Evolutionary conservation across 495 filamentous ascomycete species (phyloP), one percentile per base, ranked within the genome.

Genomic region (Xylaria bambusicola): DNA sequence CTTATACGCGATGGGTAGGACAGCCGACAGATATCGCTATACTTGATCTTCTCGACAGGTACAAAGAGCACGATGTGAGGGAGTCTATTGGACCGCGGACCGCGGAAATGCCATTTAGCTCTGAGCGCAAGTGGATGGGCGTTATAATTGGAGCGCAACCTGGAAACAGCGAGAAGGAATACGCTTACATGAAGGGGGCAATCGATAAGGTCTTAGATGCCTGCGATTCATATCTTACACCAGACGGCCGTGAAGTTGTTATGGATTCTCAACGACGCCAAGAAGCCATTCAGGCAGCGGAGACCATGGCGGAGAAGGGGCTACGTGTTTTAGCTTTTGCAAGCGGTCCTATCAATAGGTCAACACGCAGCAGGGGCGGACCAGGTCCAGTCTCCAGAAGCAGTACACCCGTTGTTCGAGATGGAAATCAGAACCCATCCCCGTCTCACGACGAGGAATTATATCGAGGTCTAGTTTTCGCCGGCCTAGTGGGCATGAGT

Each of bases 71-170:
- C 47, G 94, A 99, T 75, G 85, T 93, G 20, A 85, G 94, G 44
- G 89, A 96, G 36, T 84, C 88, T 13, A 86, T 96, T 53, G 89
- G 91, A 36, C 82, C 81, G 27, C 86, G 92, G 33, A 82, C 86
- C 17, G 83, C 84, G 21, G 94, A 98, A 68, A 92, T 89, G 1
- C 93, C 94, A 0, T 99, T 99, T 69, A 97, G 92, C 67, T 98
- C 94, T 0, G 93, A 97, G 65, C 84, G 92, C 46, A 99, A 97
- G 73, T 99, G 94, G 93, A 99, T 98, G 94, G 94, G 94, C 33
- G 92, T 96, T 13, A 85, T 90, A 2, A 91, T 96, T 62, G 86
- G 87, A 29, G 80, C 77, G 3, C 80, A 82, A 56, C 72, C 83
- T 5, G 75, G 70, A 18, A 78, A 72, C 56, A 72, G 63, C 48